These are phyloP conservation scores for Cytospora paraplurivora DNA, from an alignment of 2,329 filamentous ascomycete species.

Conservation along the genomic window DNA sequence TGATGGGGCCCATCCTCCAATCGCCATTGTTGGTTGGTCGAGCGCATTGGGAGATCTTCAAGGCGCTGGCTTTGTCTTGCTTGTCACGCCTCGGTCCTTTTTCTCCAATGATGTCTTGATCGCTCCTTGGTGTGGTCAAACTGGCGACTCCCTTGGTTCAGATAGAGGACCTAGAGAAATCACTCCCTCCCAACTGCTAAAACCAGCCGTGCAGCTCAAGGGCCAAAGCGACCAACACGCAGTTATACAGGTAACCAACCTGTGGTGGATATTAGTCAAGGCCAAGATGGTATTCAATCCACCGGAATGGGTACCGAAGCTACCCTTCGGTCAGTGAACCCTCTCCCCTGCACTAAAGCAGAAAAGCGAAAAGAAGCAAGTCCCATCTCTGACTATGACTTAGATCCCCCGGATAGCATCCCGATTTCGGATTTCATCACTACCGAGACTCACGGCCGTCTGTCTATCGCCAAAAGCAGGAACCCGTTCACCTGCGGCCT, in stretches of 20 bases:
- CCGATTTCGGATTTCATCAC: conserved; percentile 77
- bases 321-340: conserved; percentile 53
- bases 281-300: conserved; percentile 59
- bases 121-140: background rate
- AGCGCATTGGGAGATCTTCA: background rate
- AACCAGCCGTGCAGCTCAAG: background rate
- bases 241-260: background rate
- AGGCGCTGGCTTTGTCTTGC: background rate
- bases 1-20: background rate
- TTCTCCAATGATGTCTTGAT: background rate
- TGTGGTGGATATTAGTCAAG: background rate
- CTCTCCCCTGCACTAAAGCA: background rate
- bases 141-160: background rate
- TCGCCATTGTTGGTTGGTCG: background rate
- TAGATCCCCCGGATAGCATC: conserved; percentile 70
- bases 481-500: conserved; percentile 78
- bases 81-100: background rate
- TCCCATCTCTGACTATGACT: conserved; percentile 21
- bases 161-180: background rate
- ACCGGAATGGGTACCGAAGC: conserved; percentile 61
- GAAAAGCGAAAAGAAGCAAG: background rate
- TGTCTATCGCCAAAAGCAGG: conserved; percentile 61
- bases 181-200: background rate
- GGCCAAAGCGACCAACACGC: background rate
- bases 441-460: conserved; percentile 69